Evolutionary conservation across 2,329 filamentous ascomycete genomes (phyloP), one percentile per base, ranked within the genome.

Genomic region (Fusarium vanettenii): DNA sequence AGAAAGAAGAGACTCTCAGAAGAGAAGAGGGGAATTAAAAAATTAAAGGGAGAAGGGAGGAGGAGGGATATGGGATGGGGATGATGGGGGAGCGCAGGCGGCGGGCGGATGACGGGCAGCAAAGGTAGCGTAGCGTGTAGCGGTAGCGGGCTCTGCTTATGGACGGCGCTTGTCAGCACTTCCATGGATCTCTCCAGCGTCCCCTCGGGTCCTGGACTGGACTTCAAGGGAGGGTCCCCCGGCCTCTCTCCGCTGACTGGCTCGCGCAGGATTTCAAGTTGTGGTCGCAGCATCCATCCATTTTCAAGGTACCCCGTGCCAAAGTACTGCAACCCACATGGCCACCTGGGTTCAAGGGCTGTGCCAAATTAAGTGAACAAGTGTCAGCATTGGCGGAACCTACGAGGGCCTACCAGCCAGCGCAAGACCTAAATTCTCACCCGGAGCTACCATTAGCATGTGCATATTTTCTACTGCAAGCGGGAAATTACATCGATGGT

Each of bases 301-400:
- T 37, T 60, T 14, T n/a, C 18, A 25, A 14, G 41, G 55, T 59
- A 39, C 60, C 60, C 64, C 31, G 63, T 39, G 27, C 45, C 18
- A 27, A 69, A 61, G 52, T 73, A 71, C 35, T 16, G 9, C 4
- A 37, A 37, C 35, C 71, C 50, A 18, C 20, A 18, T 29, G 29
- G 29, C 29, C 56, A 71, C 73, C 66, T 48, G 57, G 61, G 41
- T 11, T n/a, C 60, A 45, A 45, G 55, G 61, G 62, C 61, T 72
- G 65, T 72, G 72, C 65, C 68, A 66, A 74, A 50, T 74, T 74
- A 70, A 67, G 72, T 67, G 65, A 75, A 72, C 72, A 67, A 73
- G 69, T 70, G 72, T 75, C 72, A 74, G 72, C 72, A 70, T 75
- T 74, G 72, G 72, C 72, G 56, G 69, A 64, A 45, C 63, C n/a